Base-by-base conservation (phyloP, 2,329 filamentous ascomycete species). In the Leptographium galeiforme region DNA sequence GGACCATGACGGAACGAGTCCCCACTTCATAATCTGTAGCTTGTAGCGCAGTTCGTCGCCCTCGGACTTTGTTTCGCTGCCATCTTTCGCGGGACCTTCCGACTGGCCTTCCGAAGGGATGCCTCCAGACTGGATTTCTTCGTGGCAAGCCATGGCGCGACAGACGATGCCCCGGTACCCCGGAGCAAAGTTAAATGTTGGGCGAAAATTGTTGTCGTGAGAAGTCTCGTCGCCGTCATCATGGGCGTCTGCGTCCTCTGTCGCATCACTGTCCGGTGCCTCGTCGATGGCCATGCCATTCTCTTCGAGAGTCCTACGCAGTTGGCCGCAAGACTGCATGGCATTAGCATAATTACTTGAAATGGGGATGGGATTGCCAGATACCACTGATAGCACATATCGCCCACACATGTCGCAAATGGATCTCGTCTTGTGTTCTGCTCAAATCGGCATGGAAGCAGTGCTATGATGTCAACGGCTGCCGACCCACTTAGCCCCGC, bases 11-110 rank as follows among this genome's bases (percentile, higher is more conserved):
- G 93, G 91, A 14, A 97, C 75, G 8, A 98, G 76, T 0, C 91
- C 93, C 93, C 93, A 98, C 76, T 89, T 91, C 87, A 97, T 97
- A 2, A 82, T 76, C 65, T 96, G 89, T 10, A 98, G 72, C 66
- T 87, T 91, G 71, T 94, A 95, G 59, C 70, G 81, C 8, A 39
- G 13, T 13, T n/a, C 11, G 13, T 25, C 25, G 25, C 25, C 25
- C 30, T 16, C 33, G 16, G 14, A 25, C 25, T 25, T 2, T 25
- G 25, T 25, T 25, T 25, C 25, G 25, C 25, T 25, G 25, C 25
- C 3, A 25, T 25, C 25, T 25, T 25, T 25, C 25, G 25, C 25
- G 25, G 25, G 25, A 25, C 25, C 25, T 25, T 25, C 25, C 25
- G 25, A 25, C 25, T 3, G 25, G 25, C 25, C 25, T 25, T 25